These are phyloP conservation scores for Balamuthia mandrillaris DNA, from an alignment of 208 protist species.

Conservation along the genomic window DNA sequence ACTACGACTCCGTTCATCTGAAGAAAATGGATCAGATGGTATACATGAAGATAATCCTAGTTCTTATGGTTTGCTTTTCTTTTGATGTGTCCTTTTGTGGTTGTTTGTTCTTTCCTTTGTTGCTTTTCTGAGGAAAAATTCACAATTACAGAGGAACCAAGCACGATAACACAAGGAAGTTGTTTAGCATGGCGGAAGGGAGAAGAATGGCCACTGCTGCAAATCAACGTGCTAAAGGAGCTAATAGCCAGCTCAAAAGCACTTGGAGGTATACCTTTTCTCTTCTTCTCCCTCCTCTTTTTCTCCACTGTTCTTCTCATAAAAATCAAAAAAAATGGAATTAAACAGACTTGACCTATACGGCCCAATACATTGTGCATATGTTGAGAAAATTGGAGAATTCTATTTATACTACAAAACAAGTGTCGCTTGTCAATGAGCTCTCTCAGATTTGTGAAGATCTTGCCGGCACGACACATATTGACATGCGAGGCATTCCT, in stretches of 20 bases:
- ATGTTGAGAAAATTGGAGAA: neutral
- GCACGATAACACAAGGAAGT: neutral
- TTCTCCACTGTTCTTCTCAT: neutral
- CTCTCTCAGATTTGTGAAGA: neutral
- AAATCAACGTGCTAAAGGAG: too few species aligned
- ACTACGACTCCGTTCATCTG: neutral
- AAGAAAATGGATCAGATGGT: neutral
- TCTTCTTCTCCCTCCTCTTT: neutral
- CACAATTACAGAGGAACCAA: neutral
- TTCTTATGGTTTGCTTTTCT: neutral
- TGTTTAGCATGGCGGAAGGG: too few species aligned
- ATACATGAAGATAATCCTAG: neutral
- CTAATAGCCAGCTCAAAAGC: too few species aligned
- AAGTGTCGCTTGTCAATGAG: constrained; percentile 24
- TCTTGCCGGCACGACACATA: neutral
- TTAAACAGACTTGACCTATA: neutral
- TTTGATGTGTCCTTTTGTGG: neutral
- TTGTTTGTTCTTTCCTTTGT: neutral
- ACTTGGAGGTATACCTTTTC: neutral
- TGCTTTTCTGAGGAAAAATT: neutral
- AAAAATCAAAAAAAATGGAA: neutral
- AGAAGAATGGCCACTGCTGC: too few species aligned
- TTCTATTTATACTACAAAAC: too few species aligned
- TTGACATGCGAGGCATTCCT: neutral
- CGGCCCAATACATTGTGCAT: neutral